These are phyloP conservation scores for Populus nigra DNA, from an alignment of 345 rosid species.

Conservation along the genomic window DNA sequence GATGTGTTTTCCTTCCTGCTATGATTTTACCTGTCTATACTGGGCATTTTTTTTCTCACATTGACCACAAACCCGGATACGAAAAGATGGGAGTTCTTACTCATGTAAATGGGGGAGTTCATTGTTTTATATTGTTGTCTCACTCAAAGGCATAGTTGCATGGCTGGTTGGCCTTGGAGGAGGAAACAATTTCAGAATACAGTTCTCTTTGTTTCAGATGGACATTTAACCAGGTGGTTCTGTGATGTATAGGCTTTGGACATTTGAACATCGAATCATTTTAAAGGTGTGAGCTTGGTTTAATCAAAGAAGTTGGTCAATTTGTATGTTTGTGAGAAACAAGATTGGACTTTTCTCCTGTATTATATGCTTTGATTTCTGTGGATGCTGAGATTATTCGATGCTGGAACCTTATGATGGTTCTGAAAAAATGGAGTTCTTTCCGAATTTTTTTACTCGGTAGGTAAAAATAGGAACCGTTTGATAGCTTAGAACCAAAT, in stretches of 20 bases:
- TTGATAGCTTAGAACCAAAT: too few relatives aligned
- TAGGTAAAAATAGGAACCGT: too few relatives aligned
- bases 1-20: slow-evolving; percentile 1
- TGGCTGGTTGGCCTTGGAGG: slow-evolving; percentile 13
- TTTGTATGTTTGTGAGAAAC: background rate
- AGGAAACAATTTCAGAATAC: slow-evolving; percentile 13
- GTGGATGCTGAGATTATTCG: too few relatives aligned
- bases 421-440: too few relatives aligned
- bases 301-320: slow-evolving; percentile 14
- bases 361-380: too few relatives aligned
- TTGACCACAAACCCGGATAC: slow-evolving; percentile 10
- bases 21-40: slow-evolving; percentile 13
- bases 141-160: slow-evolving; percentile 6
- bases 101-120: slow-evolving; percentile 37
- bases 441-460: too few relatives aligned
- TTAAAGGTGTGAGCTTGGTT: slow-evolving; percentile 24
- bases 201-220: slow-evolving; percentile 1
- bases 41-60: slow-evolving; percentile 4
- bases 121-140: slow-evolving; percentile 14
- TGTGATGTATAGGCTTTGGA: slow-evolving; percentile 14
- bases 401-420: too few relatives aligned
- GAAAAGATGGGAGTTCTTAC: slow-evolving; percentile 8
- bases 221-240: slow-evolving; percentile 10
- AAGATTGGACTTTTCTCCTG: background rate
- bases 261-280: slow-evolving; percentile 3